Base-by-base conservation (phyloP, 257 asterid species). In the Petrea volubilis region DNA sequence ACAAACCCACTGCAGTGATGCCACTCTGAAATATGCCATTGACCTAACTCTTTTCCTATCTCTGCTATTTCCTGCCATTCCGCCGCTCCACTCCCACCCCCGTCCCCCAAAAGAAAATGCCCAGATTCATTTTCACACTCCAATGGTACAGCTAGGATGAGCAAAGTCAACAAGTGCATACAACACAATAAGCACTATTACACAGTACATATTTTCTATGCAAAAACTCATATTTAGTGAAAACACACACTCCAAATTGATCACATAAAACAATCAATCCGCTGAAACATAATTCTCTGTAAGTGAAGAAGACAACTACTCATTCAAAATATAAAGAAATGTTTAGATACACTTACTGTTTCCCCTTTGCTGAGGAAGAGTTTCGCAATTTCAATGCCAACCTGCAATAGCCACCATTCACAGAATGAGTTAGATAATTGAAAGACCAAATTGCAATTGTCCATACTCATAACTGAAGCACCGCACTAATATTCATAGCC, bases 321-420 rank as follows among this genome's bases (percentile, higher is more conserved):
- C 50, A 62, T 43, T 56, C 67, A 29, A 57, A 46, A 71, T 34
- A 76, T 34, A 44, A 29, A 53, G 25, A 59, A 78, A 41, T 46
- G 65, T 31, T 71, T 43, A 28, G 73, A 75, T 68, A 72, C 65
- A 77, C 88, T 23, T 85, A 94, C 99, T 73, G 92, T 89, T 36
- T 91, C 92, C 75, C 99, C 98, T 84, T 90, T 75, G 86, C 82
- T 74, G 57, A 94, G 90, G 83, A 94, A 91, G 66, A 94, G 89
- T 84, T 91, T 94, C 38, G 99, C 99, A 67, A 88, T 92, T 83
- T 94, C 99, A 83, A 92, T 86, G 57, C 99, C 99, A 71, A 85
- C 99, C 99, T 94, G 97, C 84, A 90, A 88, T 40, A 80, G 43
- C 63, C 57, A 73, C 58, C 70, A 67, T 74, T 76, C 72, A 68